Evolutionary conservation across 1,284 basidiomycete genomes (phyloP).

Genomic region (Volvariella surrecta): DNA sequence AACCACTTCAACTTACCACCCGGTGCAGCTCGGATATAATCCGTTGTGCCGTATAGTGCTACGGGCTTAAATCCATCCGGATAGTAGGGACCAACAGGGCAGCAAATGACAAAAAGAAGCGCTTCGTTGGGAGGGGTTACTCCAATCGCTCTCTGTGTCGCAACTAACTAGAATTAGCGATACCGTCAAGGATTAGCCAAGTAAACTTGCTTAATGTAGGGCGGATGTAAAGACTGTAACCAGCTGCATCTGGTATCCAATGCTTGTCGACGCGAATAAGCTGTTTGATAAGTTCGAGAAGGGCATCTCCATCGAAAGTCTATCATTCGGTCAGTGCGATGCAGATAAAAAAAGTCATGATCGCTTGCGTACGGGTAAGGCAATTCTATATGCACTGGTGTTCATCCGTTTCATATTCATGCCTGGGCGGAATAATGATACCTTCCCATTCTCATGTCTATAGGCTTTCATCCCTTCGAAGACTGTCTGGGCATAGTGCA

Average conservation of each 20-base stretch:
- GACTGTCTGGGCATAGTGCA: conserved; percentile 88
- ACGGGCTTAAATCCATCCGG: conserved; percentile 95
- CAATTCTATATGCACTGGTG: conserved; percentile 62
- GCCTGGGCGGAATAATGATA: conserved; percentile 92
- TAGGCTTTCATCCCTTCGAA: conserved; percentile 99
- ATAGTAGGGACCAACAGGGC: conserved; percentile 94
- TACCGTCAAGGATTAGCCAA: neutral
- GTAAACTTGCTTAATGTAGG: conserved; percentile 59
- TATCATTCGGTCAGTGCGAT: conserved; percentile 18
- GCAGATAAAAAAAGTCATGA: neutral
- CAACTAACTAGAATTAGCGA: conserved; percentile 47
- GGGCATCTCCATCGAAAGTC: conserved; percentile 77
- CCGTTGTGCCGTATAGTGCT: conserved; percentile 84
- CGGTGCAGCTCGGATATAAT: conserved; percentile 84
- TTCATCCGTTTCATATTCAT: conserved; percentile 98
- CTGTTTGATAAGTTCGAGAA: conserved; percentile 84
- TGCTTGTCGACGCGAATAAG: conserved; percentile 82
- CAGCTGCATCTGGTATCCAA: conserved; percentile 89
- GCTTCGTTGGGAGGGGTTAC: conserved; percentile 86
- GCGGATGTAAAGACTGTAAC: conserved; percentile 89
- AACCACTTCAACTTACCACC: conserved; percentile 51
- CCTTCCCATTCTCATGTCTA: conserved; percentile 66
- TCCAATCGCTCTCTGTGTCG: conserved; percentile 84
- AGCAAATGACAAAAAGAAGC: conserved; percentile 90
- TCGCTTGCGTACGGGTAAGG: conserved; percentile 56